These are phyloP conservation scores for Pinus taeda DNA, from an alignment of 75 land plant genomes.

Conservation along the genomic window DNA sequence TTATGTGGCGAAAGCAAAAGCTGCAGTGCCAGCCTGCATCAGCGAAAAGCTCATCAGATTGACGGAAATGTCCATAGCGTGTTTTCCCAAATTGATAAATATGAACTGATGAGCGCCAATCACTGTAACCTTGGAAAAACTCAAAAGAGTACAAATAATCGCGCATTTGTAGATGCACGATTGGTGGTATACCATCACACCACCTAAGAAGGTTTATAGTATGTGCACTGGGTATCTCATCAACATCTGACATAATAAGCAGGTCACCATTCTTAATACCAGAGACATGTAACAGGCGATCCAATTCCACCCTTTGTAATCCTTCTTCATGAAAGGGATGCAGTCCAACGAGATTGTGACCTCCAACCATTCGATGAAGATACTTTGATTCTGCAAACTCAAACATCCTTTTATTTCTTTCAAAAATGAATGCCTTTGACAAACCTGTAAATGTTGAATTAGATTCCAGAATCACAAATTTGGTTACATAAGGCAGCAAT, in stretches of 20 bases:
- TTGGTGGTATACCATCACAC: conserved; percentile 37
- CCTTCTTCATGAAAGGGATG: conserved; percentile 79
- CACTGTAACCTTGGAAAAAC: conserved; percentile 22
- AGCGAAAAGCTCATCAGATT: conserved; percentile 25
- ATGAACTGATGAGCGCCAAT: conserved; percentile 37
- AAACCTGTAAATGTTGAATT: conserved; percentile 87
- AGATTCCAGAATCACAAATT: conserved; percentile 80
- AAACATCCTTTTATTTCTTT: conserved; percentile 41
- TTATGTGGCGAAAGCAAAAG: conserved; percentile 34
- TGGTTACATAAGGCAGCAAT: conserved; percentile 61
- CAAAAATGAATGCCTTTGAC: conserved; percentile 59
- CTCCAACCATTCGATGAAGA: conserved; percentile 48
- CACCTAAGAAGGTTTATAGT: conserved; percentile 29
- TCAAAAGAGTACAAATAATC: conserved; percentile 44
- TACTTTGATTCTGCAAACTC: conserved; percentile 56
- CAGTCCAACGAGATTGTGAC: conserved; percentile 45
- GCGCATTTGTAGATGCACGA: conserved; percentile 32
- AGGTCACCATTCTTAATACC: conserved; percentile 73
- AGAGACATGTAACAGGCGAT: conserved; percentile 49
- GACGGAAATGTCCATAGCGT: conserved; percentile 21
- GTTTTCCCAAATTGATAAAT: conserved; percentile 13
- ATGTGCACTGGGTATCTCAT: conserved; percentile 40
- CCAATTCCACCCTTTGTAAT: conserved; percentile 64
- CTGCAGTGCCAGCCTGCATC: conserved; percentile 60
- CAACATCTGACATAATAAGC: conserved; percentile 53